These are phyloP conservation scores for Hypericum perforatum DNA, from an alignment of 345 rosid species.

Conservation along the genomic window DNA sequence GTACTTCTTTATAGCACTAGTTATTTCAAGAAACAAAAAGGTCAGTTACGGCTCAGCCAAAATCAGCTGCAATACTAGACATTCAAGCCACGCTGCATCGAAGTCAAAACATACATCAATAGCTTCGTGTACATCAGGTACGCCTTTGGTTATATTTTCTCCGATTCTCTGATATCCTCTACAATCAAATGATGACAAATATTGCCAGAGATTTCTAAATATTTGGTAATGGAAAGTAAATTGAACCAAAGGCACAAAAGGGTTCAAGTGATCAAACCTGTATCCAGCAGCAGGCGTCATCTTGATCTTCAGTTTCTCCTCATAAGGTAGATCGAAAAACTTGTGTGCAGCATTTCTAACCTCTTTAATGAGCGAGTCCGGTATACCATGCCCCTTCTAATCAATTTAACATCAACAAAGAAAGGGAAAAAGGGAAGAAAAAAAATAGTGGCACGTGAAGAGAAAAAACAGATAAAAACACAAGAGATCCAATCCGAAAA, in stretches of 20 bases:
- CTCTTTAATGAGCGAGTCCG: slow-evolving; percentile 42
- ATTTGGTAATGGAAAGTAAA: too few relatives aligned
- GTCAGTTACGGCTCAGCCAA: neutral
- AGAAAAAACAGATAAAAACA: too few relatives aligned
- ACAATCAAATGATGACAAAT: slow-evolving; percentile 19
- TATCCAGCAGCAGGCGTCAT: slow-evolving; percentile 63
- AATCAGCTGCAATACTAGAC: neutral
- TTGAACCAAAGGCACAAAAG: neutral
- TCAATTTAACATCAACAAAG: slow-evolving; percentile 1
- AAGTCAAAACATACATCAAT: slow-evolving; percentile 48
- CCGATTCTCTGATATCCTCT: slow-evolving; percentile 83
- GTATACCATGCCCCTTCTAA: slow-evolving; percentile 75
- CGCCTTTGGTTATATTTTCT: slow-evolving; percentile 75
- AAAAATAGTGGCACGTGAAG: too few relatives aligned
- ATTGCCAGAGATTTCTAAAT: too few relatives aligned
- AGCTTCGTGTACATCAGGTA: slow-evolving; percentile 77
- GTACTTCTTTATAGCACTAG: slow-evolving; percentile 65
- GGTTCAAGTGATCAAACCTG: slow-evolving; percentile 33
- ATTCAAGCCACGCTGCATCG: neutral
- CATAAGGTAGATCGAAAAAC: slow-evolving; percentile 53
- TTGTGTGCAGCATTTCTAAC: slow-evolving; percentile 35
- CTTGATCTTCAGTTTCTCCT: slow-evolving; percentile 60
- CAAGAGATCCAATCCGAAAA: too few relatives aligned
- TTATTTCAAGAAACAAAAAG: neutral
- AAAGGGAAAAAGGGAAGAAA: too few relatives aligned